Evolutionary conservation across 176 grass and related monocot genomes (phyloP), one percentile per base, ranked within the genome.

Genomic region (Oryza nivara): DNA sequence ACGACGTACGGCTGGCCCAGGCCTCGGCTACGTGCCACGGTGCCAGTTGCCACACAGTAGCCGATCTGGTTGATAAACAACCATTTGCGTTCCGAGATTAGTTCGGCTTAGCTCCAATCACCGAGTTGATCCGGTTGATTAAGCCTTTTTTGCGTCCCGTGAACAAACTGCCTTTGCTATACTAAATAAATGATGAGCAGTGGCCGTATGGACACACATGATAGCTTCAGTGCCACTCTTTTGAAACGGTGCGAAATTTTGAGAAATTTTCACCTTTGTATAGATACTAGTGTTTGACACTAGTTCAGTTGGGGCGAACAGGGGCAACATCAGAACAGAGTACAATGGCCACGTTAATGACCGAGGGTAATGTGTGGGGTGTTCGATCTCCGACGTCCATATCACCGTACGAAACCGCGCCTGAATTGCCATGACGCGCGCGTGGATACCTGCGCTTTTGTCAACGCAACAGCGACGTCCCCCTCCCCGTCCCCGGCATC

Each of bases 391-490:
- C 51, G 19, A 54, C 51, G 51, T 60, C 19, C 56, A 60, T n/a
- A 60, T 60, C 56, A 8, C 56, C 41, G 41, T 23, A 25, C 69
- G 7, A 2, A 2, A 10, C 36, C 25, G 22, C 41, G 60, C 2
- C 25, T 32, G 38, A 45, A 2, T 41, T 22, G 68, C 68, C 84
- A 80, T 80, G 68, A 86, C 38, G 84, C 84, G 76, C 83, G 75
- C 75, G 19, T 72, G 83, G 40, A 65, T 22, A 45, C 41, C 76
- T 52, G 84, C 5, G 66, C 80, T 25, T 86, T 25, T 65, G 76
- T 44, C 76, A 40, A 73, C 16, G 68, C 84, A 71, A 86, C 84
- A 65, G 75, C 84, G 84, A 79, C 52, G 75, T 36, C 38, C 38
- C 38, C 38, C 38, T 26, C 26, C 26, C 26, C 26, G 26, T 40